These are phyloP conservation scores for Xerocomus brunneocitrinus DNA, from an alignment of 768 basidiomycete genomes.

Conservation along the genomic window DNA sequence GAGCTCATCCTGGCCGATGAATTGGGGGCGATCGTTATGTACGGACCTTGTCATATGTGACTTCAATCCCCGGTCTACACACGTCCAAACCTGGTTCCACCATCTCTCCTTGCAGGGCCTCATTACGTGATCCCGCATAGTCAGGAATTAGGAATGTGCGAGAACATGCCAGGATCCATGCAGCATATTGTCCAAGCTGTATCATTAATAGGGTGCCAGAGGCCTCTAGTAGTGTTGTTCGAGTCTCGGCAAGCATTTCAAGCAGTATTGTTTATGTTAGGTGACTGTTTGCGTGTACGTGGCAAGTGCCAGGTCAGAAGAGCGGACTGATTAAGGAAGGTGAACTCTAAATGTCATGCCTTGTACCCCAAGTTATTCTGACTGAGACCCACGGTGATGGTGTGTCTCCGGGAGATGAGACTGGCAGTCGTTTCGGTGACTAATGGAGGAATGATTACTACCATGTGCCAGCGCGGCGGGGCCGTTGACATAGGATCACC, in stretches of 20 bases:
- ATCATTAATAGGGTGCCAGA: background rate
- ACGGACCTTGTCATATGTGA: background rate
- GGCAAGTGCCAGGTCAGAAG: background rate
- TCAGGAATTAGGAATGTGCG: background rate
- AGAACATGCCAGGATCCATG: background rate
- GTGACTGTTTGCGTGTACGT: background rate
- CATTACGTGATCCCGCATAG: constrained; percentile 16
- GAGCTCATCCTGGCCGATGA: background rate
- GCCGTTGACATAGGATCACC: constrained; percentile 7
- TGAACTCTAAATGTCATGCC: background rate
- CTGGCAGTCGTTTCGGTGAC: constrained; percentile 7
- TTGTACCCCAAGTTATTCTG: background rate
- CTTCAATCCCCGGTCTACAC: background rate
- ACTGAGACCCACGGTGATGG: background rate
- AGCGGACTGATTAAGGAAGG: background rate
- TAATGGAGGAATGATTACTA: background rate
- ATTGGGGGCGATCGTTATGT: background rate
- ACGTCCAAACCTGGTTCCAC: background rate
- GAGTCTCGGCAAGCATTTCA: background rate
- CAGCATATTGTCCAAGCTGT: background rate
- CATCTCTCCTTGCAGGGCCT: background rate
- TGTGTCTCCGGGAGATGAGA: constrained; percentile 1
- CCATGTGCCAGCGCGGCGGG: constrained; percentile 15
- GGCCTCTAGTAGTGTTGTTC: background rate
- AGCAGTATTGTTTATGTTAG: background rate